phyloP scores from a whole-genome alignment of 163 green algal species.

The Scenedesmus sp. region DNA sequence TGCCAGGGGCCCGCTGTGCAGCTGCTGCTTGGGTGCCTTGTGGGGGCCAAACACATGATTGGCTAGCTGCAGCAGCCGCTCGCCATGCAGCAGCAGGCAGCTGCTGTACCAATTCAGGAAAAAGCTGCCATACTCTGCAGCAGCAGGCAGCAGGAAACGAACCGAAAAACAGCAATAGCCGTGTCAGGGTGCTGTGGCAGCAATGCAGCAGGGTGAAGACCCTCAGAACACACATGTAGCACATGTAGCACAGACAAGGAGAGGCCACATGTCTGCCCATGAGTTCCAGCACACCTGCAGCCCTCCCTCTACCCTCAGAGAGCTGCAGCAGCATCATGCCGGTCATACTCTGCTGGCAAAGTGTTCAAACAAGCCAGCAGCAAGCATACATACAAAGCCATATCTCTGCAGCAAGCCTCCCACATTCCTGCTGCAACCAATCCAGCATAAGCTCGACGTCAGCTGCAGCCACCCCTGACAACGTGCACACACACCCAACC shows the following conservation, averaged over 20 bases:
- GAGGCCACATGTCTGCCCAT: not conserved
- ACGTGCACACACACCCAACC: not conserved
- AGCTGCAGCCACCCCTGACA: not conserved
- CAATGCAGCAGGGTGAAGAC: not conserved
- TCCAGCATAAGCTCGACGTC: not conserved
- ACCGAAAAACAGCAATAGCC: not conserved
- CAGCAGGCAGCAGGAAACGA: not conserved
- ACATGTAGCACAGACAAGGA: not conserved
- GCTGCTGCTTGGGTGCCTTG: not conserved
- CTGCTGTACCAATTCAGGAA: conserved; percentile 84
- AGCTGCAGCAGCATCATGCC: no score
- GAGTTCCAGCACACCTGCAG: no score
- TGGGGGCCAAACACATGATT: conserved; percentile 47
- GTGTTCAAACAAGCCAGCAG: conserved; percentile 57
- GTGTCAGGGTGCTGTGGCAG: not conserved
- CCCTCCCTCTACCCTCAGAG: no score
- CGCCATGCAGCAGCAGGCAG: conserved; percentile 87
- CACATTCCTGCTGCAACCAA: not conserved
- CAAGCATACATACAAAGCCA: no score
- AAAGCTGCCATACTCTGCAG: conserved; percentile 54
- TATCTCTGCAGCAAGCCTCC: no score
- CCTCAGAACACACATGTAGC: not conserved
- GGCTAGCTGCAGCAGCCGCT: conserved; percentile 76
- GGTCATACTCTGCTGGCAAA: no score
- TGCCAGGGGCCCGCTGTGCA: not conserved